Base-by-base conservation (phyloP, 176 grass and related monocot genomes). In the Chloris gayana region DNA sequence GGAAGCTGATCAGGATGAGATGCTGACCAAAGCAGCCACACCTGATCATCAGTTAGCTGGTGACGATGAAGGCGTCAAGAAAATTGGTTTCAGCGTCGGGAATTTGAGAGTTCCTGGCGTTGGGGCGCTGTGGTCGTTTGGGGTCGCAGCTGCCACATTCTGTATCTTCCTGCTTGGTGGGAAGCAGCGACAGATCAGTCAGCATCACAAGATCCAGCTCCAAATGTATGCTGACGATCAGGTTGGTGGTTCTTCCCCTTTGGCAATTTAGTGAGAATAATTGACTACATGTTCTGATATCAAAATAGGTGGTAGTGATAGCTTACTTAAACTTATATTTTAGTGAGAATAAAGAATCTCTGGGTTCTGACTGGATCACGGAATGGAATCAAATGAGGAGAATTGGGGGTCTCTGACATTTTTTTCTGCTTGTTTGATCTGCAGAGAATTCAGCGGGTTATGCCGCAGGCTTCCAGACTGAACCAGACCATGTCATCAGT, bases 101-200 rank as follows among this genome's bases (percentile, higher is more conserved):
- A 83, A 78, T 63, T 82, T 89, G 77, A 80, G 79, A 50, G 63
- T 89, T 70, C 75, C 81, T 2, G 88, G 95, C 10, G 88, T 89
- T 27, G 92, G 93, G 26, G 91, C 93, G 11, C 78, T 99, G 24
- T 99, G 97, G 84, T 99, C 93, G 2, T 81, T 96, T 22, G 97
- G 92, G 67, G 84, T 94, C 17, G 92, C 86, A 7, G 91, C 92
- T 19, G 92, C 92, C 38, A 88, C 95, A 39, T 84, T 95, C 35
- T 91, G 81, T 77, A 83, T 98, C 86, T 77, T 92, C 41, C 67
- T 89, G 30, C 68, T 90, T 39, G 90, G 77, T n/a, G 86, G 84
- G 56, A 85, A 47, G 58, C 85, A 62, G 81, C 87, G 57, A 25
- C 57, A 71, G 8, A 75, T 74, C 79, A 73, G 35, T 78, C 90